Base-by-base conservation (phyloP, 2,329 filamentous ascomycete species). In the Fusarium nygamai region DNA sequence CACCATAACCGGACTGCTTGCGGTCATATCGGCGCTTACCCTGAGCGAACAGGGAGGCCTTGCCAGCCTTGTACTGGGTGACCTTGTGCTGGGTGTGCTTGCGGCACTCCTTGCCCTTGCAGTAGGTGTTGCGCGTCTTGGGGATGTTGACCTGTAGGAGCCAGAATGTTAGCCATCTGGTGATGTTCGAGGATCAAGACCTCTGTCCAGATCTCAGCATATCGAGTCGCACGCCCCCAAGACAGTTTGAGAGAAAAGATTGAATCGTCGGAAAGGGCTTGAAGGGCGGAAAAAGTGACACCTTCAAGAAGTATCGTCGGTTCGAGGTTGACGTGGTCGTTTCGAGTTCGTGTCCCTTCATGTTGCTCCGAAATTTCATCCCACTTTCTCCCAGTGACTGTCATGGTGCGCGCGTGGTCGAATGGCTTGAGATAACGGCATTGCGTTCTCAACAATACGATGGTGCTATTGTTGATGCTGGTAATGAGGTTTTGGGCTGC, bases 11-110 rank as follows among this genome's bases (percentile, higher is more conserved):
- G 86, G 93, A 94, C 90, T 98, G 96, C 91, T 98, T 98, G 85
- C 95, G 92, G 89, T 97, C 95, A 90, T 98, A 98, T 93, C 96
- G 95, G 88, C 96, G 94, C 94, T 98, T 99, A 92, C 96, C 96
- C 92, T 99, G 96, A 75, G 95, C 95, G 90, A 95, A 97, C 80
- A 96, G 90, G 84, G 95, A 97, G 84, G 95, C 95, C 92, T 97
- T 97, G 87, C 94, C 94, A 84, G 94, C 94, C 90, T 97, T 98
- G 93, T 98, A 97, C 89, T 97, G 94, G 81, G 94, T 96, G 84
- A 96, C 94, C 89, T 94, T 94, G 91, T 95, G 93, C 86, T 94
- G 92, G 83, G 92, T 94, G 91, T 95, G 93, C 89, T 95, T 94
- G 83, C 90, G 91, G 94, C 95, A 97, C 84, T 94, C 92, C 90